Evolutionary conservation across 257 asterid genomes (phyloP).

Genomic region (Solanum sitiens): DNA sequence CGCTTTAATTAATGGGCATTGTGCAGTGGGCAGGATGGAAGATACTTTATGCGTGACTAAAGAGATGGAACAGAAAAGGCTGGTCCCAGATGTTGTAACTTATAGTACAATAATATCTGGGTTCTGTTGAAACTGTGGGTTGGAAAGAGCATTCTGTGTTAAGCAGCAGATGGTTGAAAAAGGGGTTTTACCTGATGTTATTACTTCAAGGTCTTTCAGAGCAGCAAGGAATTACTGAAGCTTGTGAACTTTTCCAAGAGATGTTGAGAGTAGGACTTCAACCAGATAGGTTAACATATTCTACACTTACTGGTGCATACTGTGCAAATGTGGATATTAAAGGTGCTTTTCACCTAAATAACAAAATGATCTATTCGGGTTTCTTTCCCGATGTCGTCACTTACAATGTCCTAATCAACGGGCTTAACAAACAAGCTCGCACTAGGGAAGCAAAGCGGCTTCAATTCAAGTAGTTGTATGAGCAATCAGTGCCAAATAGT

Average conservation of each 20-base stretch:
- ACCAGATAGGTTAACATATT: constrained; percentile 74
- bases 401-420: constrained; percentile 70
- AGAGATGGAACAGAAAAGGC: constrained; percentile 40
- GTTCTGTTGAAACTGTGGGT: constrained; percentile 40
- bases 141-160: constrained; percentile 56
- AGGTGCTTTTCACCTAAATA: constrained; percentile 51
- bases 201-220: constrained; percentile 81
- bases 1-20: constrained; percentile 66
- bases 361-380: constrained; percentile 61
- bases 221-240: constrained; percentile 47
- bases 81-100: constrained; percentile 68
- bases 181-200: constrained; percentile 50
- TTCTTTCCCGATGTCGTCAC: constrained; percentile 73
- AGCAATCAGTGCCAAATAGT: constrained; percentile 46
- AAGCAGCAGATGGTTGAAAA: constrained; percentile 57
- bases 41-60: constrained; percentile 42
- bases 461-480: constrained; percentile 51
- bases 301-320: constrained; percentile 62
- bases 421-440: constrained; percentile 58
- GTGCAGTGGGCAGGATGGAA: constrained; percentile 44
- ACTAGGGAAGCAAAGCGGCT: constrained; percentile 63
- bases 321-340: constrained; percentile 53
- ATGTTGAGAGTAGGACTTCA: constrained; percentile 46
- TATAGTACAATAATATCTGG: constrained; percentile 64
- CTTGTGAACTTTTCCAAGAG: constrained; percentile 55